phyloP scores from a whole-genome alignment of 2,329 filamentous ascomycete species.

The Albophoma yamanashiensis region DNA sequence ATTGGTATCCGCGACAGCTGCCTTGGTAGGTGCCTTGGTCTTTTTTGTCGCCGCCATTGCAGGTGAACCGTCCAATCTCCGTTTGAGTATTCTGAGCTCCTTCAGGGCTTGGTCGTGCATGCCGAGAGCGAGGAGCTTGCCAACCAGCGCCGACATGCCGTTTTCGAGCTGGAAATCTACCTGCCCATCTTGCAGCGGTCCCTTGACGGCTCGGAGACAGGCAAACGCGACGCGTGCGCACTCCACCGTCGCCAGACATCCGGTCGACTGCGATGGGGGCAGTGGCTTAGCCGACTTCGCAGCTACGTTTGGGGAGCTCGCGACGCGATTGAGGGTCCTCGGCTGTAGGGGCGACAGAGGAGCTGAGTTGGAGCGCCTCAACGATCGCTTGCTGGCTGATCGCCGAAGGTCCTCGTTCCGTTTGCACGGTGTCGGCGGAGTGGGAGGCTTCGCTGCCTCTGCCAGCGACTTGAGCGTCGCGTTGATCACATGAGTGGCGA shows the following conservation, averaged over 20 bases:
- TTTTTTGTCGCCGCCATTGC: slow-evolving; percentile 19
- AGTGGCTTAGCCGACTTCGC: slow-evolving; percentile 21
- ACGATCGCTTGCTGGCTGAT: slow-evolving; percentile 24
- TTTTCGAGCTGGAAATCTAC: slow-evolving; percentile 59
- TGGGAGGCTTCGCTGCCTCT: slow-evolving; percentile 48
- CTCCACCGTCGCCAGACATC: slow-evolving; percentile 50
- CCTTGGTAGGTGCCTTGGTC: slow-evolving; percentile 15
- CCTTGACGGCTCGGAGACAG: slow-evolving; percentile 48
- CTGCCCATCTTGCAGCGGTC: slow-evolving; percentile 40
- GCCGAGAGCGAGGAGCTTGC: slow-evolving; percentile 53
- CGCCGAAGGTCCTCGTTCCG: slow-evolving; percentile 22
- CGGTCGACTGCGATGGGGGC: slow-evolving; percentile 22
- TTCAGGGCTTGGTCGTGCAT: slow-evolving; percentile 58
- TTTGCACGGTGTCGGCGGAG: slow-evolving; percentile 19
- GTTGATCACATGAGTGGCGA: slow-evolving; percentile 68
- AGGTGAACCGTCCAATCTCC: slow-evolving; percentile 37
- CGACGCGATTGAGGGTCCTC: slow-evolving; percentile 48
- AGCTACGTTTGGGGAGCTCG: slow-evolving; percentile 37
- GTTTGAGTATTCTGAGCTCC: slow-evolving; percentile 57
- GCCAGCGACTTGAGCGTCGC: slow-evolving; percentile 55
- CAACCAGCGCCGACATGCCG: slow-evolving; percentile 59
- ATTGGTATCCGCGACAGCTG: slow-evolving; percentile 17
- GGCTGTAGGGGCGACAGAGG: slow-evolving; percentile 52
- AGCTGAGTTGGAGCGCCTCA: slow-evolving; percentile 46
- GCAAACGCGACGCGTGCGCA: slow-evolving; percentile 59